phyloP scores from a whole-genome alignment of 352 stramenopile species.

The Pythium pyrilobum region DNA sequence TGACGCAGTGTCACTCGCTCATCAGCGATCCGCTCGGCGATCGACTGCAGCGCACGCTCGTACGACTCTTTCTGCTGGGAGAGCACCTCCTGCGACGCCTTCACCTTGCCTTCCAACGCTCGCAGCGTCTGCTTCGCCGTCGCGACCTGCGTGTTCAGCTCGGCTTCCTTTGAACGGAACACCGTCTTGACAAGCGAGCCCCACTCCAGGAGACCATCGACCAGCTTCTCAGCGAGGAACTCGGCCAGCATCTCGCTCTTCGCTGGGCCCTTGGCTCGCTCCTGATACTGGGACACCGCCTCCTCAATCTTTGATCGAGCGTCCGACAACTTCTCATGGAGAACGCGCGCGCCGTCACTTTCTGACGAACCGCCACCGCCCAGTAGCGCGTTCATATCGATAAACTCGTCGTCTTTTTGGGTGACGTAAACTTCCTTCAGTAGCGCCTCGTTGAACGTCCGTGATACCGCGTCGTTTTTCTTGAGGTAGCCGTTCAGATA shows the following conservation, averaged over 20 bases:
- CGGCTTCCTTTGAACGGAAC: slow-evolving; percentile 40
- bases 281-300: slow-evolving; percentile 41
- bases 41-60: slow-evolving; percentile 48
- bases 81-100: slow-evolving; percentile 48
- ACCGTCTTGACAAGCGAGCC: slow-evolving; percentile 35
- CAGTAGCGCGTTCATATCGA: slow-evolving; percentile 19
- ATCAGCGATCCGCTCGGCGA: slow-evolving; percentile 43
- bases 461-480: slow-evolving; percentile 33
- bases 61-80: slow-evolving; percentile 60
- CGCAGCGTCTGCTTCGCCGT: slow-evolving; percentile 40
- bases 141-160: slow-evolving; percentile 32
- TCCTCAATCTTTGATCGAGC: slow-evolving; percentile 32
- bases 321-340: slow-evolving; percentile 33
- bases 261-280: slow-evolving; percentile 22
- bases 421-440: slow-evolving; percentile 36
- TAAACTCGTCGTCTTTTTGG: slow-evolving; percentile 16
- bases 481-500: slow-evolving; percentile 24
- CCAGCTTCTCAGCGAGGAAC: slow-evolving; percentile 48
- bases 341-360: slow-evolving; percentile 24
- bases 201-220: slow-evolving; percentile 56
- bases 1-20: slow-evolving; percentile 39
- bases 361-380: slow-evolving; percentile 4
- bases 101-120: slow-evolving; percentile 51
- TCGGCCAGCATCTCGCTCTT: slow-evolving; percentile 30
- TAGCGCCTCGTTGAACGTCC: slow-evolving; percentile 39